Conservation (phyloP, 768 basidiomycete genomes). For the Candolleomyces efflorescens region DNA sequence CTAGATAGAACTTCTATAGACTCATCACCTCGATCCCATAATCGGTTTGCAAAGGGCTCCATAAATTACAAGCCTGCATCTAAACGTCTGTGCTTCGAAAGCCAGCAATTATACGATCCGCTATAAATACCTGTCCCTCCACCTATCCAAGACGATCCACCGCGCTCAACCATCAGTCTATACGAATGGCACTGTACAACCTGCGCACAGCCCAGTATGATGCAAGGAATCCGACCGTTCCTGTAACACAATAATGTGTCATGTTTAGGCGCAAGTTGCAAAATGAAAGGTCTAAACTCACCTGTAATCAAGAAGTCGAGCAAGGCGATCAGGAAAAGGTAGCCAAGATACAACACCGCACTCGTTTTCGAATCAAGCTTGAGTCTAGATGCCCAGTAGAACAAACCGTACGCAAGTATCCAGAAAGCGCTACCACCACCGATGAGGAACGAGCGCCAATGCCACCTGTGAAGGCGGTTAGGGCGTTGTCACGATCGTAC, state of each 20-base stretch:
- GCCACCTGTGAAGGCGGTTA: conserved; percentile 60
- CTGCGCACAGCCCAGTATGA: conserved; percentile 87
- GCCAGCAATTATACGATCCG: no score
- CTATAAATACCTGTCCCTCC: no score
- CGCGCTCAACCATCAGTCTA: conserved; percentile 42
- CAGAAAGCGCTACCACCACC: conserved; percentile 93
- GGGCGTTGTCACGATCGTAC: background rate
- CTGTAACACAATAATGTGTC: conserved; percentile 29
- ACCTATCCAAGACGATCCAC: no score
- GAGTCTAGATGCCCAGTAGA: conserved; percentile 86
- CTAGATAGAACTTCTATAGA: no score
- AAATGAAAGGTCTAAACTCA: conserved; percentile 23
- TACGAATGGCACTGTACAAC: conserved; percentile 78
- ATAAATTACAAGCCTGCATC: no score
- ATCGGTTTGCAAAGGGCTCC: no score
- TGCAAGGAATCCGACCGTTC: conserved; percentile 88
- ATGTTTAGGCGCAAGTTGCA: background rate
- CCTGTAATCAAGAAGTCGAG: conserved; percentile 88
- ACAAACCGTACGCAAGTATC: conserved; percentile 83
- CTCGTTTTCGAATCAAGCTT: conserved; percentile 80
- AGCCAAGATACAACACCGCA: conserved; percentile 84
- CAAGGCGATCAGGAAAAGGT: conserved; percentile 78
- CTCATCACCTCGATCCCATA: no score
- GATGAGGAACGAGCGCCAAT: conserved; percentile 91
- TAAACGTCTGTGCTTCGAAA: no score